Percentiles rank a stretch among this genome's conserved stretches.
Conservation (phyloP, 805 yeast species). For the Yarrowia osloensis region DNA sequence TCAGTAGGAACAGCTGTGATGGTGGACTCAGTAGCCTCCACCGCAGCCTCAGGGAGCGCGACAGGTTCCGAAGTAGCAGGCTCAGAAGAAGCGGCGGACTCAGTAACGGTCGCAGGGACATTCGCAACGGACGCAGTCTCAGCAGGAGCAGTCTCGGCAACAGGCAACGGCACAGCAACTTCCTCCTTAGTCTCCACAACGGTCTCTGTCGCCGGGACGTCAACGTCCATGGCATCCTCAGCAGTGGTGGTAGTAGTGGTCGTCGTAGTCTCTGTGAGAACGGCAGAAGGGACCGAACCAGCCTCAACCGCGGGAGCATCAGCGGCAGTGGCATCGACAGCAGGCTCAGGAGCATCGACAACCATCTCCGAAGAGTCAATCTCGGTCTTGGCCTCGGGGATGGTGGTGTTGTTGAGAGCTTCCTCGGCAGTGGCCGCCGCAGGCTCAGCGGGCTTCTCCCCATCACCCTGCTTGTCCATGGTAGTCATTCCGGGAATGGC, state of each 20-base stretch:
- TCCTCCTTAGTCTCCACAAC: conserved; percentile 12
- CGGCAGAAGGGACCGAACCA: neutral
- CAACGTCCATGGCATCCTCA: conserved; percentile 4
- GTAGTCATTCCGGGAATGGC: conserved; percentile 49
- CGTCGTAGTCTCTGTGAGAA: neutral
- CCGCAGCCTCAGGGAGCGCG: neutral
- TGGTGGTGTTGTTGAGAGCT: conserved; percentile 24
- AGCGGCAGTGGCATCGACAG: neutral
- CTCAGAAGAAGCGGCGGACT: neutral
- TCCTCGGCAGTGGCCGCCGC: conserved; percentile 31
- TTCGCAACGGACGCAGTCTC: neutral
- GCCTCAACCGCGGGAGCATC: neutral
- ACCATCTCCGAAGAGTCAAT: neutral
- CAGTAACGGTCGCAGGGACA: neutral
- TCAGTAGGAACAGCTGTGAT: neutral
- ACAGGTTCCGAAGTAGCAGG: neutral
- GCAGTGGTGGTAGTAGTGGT: neutral
- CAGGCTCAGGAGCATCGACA: conserved; percentile 1
- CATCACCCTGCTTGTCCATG: conserved; percentile 36
- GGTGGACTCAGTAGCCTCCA: neutral
- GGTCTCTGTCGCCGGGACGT: neutral
- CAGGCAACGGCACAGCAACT: neutral
- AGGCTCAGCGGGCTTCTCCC: conserved; percentile 29
- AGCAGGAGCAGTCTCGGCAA: neutral
- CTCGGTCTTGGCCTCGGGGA: neutral